Conservation (phyloP, 2,329 filamentous ascomycete species). For the Fusarium heterosporum region DNA sequence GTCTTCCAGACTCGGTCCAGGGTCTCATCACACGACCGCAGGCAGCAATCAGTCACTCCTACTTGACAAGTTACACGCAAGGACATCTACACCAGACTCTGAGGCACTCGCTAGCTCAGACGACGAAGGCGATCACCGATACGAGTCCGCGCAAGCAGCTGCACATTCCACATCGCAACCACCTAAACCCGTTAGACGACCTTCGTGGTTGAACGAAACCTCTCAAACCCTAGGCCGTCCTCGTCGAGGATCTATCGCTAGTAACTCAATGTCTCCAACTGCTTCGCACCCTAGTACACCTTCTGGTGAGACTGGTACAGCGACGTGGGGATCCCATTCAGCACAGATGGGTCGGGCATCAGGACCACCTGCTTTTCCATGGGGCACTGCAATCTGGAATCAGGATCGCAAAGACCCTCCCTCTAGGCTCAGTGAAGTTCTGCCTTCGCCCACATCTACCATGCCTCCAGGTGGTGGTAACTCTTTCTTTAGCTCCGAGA, state of each 20-base stretch:
- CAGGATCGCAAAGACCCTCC: constrained; percentile 81
- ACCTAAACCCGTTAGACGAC: constrained; percentile 74
- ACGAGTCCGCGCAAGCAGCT: constrained; percentile 62
- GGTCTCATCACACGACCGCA: constrained; percentile 58
- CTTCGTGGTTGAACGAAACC: constrained; percentile 90
- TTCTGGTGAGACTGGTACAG: constrained; percentile 69
- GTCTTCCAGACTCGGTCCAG: constrained; percentile 64
- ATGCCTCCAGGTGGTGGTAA: constrained; percentile 59
- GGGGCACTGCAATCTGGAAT: constrained; percentile 88
- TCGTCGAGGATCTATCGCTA: constrained; percentile 81
- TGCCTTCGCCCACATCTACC: constrained; percentile 78
- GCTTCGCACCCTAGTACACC: constrained; percentile 86
- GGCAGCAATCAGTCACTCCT: constrained; percentile 73
- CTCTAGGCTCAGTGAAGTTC: constrained; percentile 77
- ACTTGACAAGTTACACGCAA: constrained; percentile 80
- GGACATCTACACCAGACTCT: constrained; percentile 91
- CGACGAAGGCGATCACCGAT: constrained; percentile 82
- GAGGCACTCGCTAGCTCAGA: constrained; percentile 95
- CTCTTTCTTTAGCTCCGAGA: constrained; percentile 64
- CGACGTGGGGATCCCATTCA: constrained; percentile 67
- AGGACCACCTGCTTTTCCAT: constrained; percentile 68
- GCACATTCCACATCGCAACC: constrained; percentile 54
- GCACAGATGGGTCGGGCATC: constrained; percentile 62
- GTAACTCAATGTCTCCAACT: constrained; percentile 80
- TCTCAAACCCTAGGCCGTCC: constrained; percentile 71